Conservation (phyloP, 2,329 filamentous ascomycete genomes). For the Nemania sp. region DNA sequence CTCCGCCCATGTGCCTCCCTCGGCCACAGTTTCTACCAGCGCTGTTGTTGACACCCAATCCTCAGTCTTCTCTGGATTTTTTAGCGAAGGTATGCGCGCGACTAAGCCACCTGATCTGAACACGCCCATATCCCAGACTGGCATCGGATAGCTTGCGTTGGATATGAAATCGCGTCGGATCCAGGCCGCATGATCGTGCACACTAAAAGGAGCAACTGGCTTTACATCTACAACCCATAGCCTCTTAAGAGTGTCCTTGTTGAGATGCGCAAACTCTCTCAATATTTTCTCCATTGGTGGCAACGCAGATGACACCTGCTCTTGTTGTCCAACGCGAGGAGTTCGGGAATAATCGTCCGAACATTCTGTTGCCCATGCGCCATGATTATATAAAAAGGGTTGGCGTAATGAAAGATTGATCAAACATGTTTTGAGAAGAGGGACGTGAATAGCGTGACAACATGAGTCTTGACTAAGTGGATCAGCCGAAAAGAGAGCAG, state of each 20-base stretch:
- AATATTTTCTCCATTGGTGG: slow-evolving; percentile 8
- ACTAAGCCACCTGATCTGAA: background rate
- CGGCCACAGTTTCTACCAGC: slow-evolving; percentile 11
- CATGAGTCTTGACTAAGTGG: slow-evolving; percentile 1
- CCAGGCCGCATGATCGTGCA: slow-evolving; percentile 18
- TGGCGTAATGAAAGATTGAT: slow-evolving; percentile 19
- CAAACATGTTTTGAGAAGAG: slow-evolving; percentile 21
- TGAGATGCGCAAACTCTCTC: slow-evolving; percentile 10
- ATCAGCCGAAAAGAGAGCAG: slow-evolving; percentile 14
- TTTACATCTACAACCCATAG: slow-evolving; percentile 20
- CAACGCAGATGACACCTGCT: slow-evolving; percentile 12
- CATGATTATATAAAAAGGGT: slow-evolving; percentile 1
- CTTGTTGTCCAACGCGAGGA: no score
- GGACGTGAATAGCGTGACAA: slow-evolving; percentile 5
- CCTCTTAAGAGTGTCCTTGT: slow-evolving; percentile 14
- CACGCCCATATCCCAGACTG: slow-evolving; percentile 4
- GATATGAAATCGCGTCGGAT: slow-evolving; percentile 24
- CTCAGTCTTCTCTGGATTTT: background rate
- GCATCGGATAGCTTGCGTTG: slow-evolving; percentile 20
- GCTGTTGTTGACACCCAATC: slow-evolving; percentile 14
- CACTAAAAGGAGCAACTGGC: background rate
- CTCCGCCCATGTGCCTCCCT: slow-evolving; percentile 16
- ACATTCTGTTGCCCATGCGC: slow-evolving; percentile 7
- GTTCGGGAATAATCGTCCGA: no score
- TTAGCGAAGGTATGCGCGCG: slow-evolving; percentile 13